Conservation (phyloP, 169 alveolate genomes). For the Eimeria sp. region DNA sequence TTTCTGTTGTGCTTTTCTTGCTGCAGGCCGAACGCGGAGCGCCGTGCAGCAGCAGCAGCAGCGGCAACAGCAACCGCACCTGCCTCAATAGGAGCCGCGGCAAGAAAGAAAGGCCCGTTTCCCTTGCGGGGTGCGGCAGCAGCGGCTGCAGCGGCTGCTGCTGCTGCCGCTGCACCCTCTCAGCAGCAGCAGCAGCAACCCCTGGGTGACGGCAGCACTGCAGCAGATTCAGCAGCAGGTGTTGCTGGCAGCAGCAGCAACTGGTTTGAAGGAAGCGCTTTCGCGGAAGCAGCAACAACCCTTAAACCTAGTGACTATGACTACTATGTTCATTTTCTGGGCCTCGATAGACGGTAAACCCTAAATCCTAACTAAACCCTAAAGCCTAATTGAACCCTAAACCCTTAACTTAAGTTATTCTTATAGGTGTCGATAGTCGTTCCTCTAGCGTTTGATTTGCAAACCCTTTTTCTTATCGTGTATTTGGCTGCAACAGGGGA, state of each 20-base stretch:
- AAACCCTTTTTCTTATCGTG: no score
- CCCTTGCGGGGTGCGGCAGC: conserved; percentile 23
- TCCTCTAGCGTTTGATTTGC: neutral
- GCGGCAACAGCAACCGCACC: conserved; percentile 56
- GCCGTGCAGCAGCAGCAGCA: conserved; percentile 72
- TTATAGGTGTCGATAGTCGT: neutral
- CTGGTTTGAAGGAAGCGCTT: conserved; percentile 47
- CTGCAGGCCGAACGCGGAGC: conserved; percentile 41
- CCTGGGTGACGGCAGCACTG: neutral
- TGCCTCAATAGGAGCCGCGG: neutral
- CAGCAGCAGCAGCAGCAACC: conserved; percentile 43
- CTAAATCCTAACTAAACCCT: conserved; percentile 32
- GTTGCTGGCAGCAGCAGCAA: conserved; percentile 56
- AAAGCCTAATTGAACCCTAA: conserved; percentile 19
- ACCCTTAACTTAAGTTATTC: neutral
- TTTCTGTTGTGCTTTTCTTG: neutral
- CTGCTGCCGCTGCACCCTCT: conserved; percentile 19
- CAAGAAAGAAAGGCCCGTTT: neutral
- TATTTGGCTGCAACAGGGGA: no score
- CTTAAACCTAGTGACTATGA: conserved; percentile 90
- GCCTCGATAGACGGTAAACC: conserved; percentile 90
- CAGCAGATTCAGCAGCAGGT: conserved; percentile 27
- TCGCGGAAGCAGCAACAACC: conserved; percentile 30
- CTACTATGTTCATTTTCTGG: conserved; percentile 94
- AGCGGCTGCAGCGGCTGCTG: conserved; percentile 50